A percentile compares a stretch with the other conserved stretches of the same genome.
Conservation (phyloP, 768 basidiomycete genomes). For the Austroboletus festivus region DNA sequence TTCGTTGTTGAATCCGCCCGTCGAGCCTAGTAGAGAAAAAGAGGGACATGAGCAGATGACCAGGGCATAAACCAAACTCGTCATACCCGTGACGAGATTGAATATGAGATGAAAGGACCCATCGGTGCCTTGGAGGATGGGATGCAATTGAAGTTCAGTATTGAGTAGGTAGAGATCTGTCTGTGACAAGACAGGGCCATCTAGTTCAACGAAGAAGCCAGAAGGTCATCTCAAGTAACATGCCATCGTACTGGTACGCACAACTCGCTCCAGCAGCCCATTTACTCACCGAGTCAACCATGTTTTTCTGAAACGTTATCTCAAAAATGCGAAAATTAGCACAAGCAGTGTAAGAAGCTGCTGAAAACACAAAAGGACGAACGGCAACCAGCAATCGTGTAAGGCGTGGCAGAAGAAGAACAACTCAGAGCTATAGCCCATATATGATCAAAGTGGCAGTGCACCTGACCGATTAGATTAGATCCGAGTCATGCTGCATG, state of each 20-base stretch:
- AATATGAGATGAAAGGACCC: conserved; percentile 62
- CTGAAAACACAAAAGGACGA: not conserved
- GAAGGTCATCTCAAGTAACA: not conserved
- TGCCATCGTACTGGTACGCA: conserved; percentile 23
- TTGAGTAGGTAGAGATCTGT: conserved; percentile 80
- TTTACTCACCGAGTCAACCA: conserved; percentile 32
- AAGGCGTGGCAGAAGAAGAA: not conserved
- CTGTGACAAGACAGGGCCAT: conserved; percentile 76
- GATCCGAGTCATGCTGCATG: conserved; percentile 5
- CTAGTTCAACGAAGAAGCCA: conserved; percentile 33
- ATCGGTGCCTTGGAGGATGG: conserved; percentile 57
- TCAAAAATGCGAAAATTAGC: not conserved
- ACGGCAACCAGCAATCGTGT: conserved; percentile 1
- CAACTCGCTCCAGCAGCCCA: conserved; percentile 38
- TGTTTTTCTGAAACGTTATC: conserved; percentile 8
- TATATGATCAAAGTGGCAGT: not conserved
- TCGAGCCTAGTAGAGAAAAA: conserved; percentile 41
- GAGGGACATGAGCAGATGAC: not conserved
- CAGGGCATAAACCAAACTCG: not conserved
- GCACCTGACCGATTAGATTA: conserved; percentile 24
- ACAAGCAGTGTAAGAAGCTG: not conserved
- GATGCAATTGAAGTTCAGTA: conserved; percentile 67
- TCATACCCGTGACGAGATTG: conserved; percentile 63
- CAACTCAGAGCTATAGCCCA: conserved; percentile 5
- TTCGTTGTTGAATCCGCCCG: conserved; percentile 59